Percentiles rank a stretch among this genome's conserved stretches.
These are phyloP conservation scores for Botrytis medusae DNA, from an alignment of 2,329 filamentous ascomycete genomes.

Conservation along the genomic window DNA sequence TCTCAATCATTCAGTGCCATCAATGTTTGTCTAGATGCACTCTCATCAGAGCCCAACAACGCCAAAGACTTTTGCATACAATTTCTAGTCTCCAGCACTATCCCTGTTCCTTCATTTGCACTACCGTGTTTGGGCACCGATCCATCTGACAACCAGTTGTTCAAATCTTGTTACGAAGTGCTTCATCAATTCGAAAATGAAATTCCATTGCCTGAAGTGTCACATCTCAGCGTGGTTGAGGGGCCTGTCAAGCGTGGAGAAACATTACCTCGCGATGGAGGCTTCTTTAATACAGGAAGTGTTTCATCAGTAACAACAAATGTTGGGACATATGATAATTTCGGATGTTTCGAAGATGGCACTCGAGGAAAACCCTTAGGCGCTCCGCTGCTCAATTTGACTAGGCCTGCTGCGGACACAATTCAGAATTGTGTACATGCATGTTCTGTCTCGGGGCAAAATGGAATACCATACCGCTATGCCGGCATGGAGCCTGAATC, in stretches of 20 bases:
- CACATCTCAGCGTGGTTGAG: background rate
- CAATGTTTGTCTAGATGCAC: conserved; percentile 10
- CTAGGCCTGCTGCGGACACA: background rate
- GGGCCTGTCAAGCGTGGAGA: background rate
- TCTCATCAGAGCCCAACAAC: background rate
- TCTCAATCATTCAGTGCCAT: background rate
- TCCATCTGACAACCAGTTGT: background rate
- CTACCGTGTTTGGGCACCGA: background rate
- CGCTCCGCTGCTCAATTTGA: background rate
- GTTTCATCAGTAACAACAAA: background rate
- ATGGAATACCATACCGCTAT: conserved; percentile 1
- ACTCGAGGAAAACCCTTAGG: background rate
- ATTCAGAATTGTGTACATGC: conserved; percentile 12
- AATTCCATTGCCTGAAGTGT: background rate
- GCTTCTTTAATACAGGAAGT: conserved; percentile 5
- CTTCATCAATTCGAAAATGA: background rate
- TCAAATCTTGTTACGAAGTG: background rate
- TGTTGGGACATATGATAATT: background rate
- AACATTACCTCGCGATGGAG: background rate
- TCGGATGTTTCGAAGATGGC: conserved; percentile 13
- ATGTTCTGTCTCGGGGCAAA: background rate
- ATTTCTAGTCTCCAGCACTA: background rate
- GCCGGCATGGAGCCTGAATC: conserved; percentile 10
- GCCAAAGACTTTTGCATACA: background rate
- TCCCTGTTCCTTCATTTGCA: background rate